A percentile compares a stretch with the other conserved stretches of the same genome.
phyloP scores from a whole-genome alignment of 306 rosid species.

The Trichosanthes truncata region DNA sequence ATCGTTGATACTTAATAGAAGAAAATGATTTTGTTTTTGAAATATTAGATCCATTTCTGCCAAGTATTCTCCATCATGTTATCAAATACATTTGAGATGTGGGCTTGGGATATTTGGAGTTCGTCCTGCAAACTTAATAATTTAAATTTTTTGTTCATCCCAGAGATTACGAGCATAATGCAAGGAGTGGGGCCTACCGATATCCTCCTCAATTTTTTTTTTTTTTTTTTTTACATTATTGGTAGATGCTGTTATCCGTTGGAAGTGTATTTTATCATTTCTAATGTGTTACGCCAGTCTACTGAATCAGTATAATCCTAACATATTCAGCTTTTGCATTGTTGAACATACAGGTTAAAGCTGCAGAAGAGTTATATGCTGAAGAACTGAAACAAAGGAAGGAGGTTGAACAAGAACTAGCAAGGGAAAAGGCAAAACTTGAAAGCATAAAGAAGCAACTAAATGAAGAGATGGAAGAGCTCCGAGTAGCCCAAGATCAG shows the following conservation, averaged over 20 bases:
- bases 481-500: constrained; percentile 36
- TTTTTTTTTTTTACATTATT: neutral
- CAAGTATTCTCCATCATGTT: neutral
- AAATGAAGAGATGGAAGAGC: constrained; percentile 40
- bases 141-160: neutral
- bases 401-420: constrained; percentile 46
- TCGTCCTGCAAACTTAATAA: neutral
- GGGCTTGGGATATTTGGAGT: neutral
- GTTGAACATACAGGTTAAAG: constrained; percentile 34
- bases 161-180: neutral
- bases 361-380: constrained; percentile 29
- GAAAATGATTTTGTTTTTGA: neutral
- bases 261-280: neutral
- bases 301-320: neutral
- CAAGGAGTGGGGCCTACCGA: neutral
- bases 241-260: neutral
- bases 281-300: neutral
- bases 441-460: constrained; percentile 30
- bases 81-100: neutral
- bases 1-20: neutral
- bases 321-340: neutral
- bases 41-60: neutral
- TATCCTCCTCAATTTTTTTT: neutral
- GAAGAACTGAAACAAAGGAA: constrained; percentile 55
- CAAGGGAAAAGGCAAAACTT: constrained; percentile 34